phyloP scores from a whole-genome alignment of 2,329 filamentous ascomycete genomes.

The Aspergillus arachidicola region DNA sequence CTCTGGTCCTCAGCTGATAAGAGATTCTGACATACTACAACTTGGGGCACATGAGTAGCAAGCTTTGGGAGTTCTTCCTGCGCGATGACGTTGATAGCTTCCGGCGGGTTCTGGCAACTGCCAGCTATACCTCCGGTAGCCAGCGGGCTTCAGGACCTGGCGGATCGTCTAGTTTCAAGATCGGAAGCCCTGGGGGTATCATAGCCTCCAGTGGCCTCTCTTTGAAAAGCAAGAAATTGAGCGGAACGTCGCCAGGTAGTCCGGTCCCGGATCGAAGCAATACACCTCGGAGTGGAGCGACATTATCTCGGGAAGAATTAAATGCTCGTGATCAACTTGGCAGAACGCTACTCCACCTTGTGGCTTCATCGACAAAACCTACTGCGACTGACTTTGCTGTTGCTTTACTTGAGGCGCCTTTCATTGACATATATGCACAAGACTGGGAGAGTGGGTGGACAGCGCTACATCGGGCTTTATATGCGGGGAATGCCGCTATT shows the following conservation, averaged over 20 bases:
- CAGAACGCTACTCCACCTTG: conserved; percentile 80
- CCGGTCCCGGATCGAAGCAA: conserved; percentile 46
- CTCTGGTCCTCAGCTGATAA: conserved; percentile 63
- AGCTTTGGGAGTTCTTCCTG: conserved; percentile 95
- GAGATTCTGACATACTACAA: conserved; percentile 40
- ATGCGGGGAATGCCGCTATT: conserved; percentile 84
- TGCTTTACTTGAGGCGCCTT: conserved; percentile 77
- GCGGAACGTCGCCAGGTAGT: conserved; percentile 49
- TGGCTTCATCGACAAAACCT: conserved; percentile 72
- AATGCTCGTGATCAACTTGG: conserved; percentile 83
- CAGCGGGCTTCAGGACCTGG: conserved; percentile 32
- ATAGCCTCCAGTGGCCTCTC: conserved; percentile 33
- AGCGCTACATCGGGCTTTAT: conserved; percentile 84
- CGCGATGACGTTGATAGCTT: conserved; percentile 98
- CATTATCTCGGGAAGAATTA: conserved; percentile 67
- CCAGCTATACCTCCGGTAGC: conserved; percentile 54
- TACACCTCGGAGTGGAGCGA: conserved; percentile 25
- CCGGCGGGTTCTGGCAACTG: conserved; percentile 79
- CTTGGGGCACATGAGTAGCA: conserved; percentile 80
- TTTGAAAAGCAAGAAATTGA: conserved; percentile 53
- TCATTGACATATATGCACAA: conserved; percentile 82
- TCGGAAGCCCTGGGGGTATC: conserved; percentile 33
- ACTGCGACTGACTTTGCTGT: conserved; percentile 74
- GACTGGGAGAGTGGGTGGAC: conserved; percentile 97
- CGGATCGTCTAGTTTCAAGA: conserved; percentile 28